Evolutionary conservation across 108 stramenopile species (phyloP).

Genomic region (Aureococcus anophagefferens): DNA sequence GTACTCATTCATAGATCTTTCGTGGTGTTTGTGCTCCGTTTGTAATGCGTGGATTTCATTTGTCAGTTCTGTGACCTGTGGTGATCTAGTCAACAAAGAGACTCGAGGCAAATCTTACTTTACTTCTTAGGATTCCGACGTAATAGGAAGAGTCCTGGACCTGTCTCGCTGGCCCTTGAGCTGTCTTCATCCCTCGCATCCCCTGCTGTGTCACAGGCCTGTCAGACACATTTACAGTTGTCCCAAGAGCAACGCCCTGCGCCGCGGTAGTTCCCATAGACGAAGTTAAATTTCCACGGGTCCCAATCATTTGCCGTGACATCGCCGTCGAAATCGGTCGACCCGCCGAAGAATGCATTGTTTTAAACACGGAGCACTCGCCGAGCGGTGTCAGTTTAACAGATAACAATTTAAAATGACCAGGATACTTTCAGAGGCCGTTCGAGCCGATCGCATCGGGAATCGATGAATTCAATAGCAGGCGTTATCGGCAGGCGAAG

Average conservation of each 20-base stretch:
- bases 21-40: constrained; percentile 6
- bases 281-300: neutral
- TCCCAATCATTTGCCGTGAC: neutral
- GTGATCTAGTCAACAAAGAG: too few species aligned
- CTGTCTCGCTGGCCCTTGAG: constrained; percentile 35
- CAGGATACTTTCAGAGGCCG: too few species aligned
- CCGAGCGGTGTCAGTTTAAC: too few species aligned
- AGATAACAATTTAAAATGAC: too few species aligned
- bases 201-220: constrained; percentile 53
- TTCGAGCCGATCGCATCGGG: too few species aligned
- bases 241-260: neutral
- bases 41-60: constrained; percentile 13
- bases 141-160: constrained; percentile 51
- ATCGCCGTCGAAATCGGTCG: too few species aligned
- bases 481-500: too few species aligned
- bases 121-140: constrained; percentile 40
- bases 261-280: constrained; percentile 14
- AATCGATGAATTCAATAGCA: too few species aligned
- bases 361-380: too few species aligned
- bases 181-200: constrained; percentile 47
- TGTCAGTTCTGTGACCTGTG: constrained; percentile 9
- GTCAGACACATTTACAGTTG: constrained; percentile 30
- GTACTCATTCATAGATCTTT: neutral
- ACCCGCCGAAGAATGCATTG: too few species aligned
- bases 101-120: constrained; percentile 23